Base-by-base conservation (phyloP, 768 basidiomycete species). In the Trametes elegans region DNA sequence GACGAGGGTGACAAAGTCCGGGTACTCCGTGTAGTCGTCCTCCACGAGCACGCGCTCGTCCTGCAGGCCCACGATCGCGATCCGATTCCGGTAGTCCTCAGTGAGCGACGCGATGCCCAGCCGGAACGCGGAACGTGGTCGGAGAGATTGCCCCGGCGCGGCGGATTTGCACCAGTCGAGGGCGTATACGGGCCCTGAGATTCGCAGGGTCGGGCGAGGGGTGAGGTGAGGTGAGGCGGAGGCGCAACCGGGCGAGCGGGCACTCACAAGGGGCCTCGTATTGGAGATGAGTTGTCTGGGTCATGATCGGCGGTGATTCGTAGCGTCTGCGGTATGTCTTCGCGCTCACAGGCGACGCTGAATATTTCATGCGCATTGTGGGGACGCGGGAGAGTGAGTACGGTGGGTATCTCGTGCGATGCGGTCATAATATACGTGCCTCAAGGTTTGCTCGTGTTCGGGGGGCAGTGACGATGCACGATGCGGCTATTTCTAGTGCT, bases 131-230 rank as follows among this genome's bases (percentile, higher is more conserved):
- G 84, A 87, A 64, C 83, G 84, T 36, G 81, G 85, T 21, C 89
- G 85, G 52, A 79, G 73, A 65, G 85, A 85, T 56, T 88, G 87
- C 7, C 86, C 86, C 13, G 84, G 85, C 18, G 83, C 81, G 35
- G 89, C 74, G 11, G 88, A 80, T 70, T 91, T 92, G 75, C 88
- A 92, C 91, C 91, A 93, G 68, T 93, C 90, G 47, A 93, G 70
- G 60, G 88, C 83, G 65, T 90, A 86, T 35, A 93, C 85, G 57
- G 90, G 89, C 89, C 90, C 92, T 93, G 65, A 8, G 34, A 14
- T 18, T 9, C 18, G 34, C 28, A 21, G 26, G 31, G 14, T 29
- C 19, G 3, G 36, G 21, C 3, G 18, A 7, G 26, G 5, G 31
- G 29, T 27, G 31, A 46, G 42, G 13, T 13, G 50, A 46, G 49